Evolutionary conservation across 495 filamentous ascomycete species (phyloP), one percentile per base, ranked within the genome.

Genomic region (Clohesyomyces aquaticus): DNA sequence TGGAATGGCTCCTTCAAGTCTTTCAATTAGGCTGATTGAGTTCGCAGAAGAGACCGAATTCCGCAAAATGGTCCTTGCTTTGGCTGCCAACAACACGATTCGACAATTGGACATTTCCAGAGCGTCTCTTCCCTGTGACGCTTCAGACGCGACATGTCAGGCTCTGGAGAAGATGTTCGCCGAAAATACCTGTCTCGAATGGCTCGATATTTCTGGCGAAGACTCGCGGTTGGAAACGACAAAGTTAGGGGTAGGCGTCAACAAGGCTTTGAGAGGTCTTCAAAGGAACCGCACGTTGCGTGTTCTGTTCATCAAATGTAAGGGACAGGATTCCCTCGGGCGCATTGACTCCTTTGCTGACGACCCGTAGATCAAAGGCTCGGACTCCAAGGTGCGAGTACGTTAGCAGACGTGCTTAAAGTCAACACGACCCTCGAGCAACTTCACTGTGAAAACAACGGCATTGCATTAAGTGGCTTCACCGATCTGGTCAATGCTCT

Each of bases 201-300:
- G 85, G 56, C 76, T 98, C 16, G 89, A 96, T 71, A 85, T 97
- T 46, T 94, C 91, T 6, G 94, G 94, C 4, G 94, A 96, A 72
- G 88, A 88, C 65, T 89, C 91, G 8, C 88, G 93, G 70, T 79
- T 97, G 23, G 94, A 96, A 71, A 89, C 91, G 47, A 88, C 90
- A 0, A 85, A 89, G 45, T 86, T 96, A 35, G 92, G 93, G 19
- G 87, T 85, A 63, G 91, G 91, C 2, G 83, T 97, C 53, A 91
- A 88, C 32, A 80, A 86, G 43, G 89, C 91, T 11, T 77, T 98
- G 58, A 81, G 80, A 8, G 91, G 92, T 1, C 77, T 98, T 59
- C 87, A 86, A 59, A 77, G 83, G 53, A 97, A 97, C 75, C 85
- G 73, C 22, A 84, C 88, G 0, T 75, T 98, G 19, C 86, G 85